Percentiles rank a stretch among this genome's conserved stretches.
Conservation (phyloP, 441 rosid genomes). For the Jatropha multifida region DNA sequence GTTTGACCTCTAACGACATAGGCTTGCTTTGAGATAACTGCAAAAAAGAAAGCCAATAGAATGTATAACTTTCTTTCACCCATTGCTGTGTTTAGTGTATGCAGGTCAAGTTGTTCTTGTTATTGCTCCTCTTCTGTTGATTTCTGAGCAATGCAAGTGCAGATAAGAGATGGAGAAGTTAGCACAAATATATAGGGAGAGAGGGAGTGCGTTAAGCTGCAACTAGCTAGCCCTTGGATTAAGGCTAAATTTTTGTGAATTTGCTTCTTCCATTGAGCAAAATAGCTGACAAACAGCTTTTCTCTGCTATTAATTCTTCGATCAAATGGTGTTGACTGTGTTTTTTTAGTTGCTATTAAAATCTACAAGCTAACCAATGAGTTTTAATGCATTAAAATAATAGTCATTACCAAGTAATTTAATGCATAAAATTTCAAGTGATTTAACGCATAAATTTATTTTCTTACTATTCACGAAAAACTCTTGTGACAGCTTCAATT, state of each 20-base stretch:
- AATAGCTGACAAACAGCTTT: slow-evolving; percentile 21
- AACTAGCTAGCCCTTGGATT: slow-evolving; percentile 21
- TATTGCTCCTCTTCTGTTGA: background rate
- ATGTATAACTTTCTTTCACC: slow-evolving; percentile 17
- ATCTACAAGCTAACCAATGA: background rate
- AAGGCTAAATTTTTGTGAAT: slow-evolving; percentile 29
- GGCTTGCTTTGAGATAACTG: slow-evolving; percentile 19
- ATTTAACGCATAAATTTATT: too few relatives aligned
- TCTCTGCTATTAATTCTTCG: slow-evolving; percentile 9
- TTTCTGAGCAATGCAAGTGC: background rate
- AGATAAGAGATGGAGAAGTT: background rate
- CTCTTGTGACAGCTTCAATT: too few relatives aligned
- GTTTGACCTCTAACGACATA: slow-evolving; percentile 19
- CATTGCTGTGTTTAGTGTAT: slow-evolving; percentile 12
- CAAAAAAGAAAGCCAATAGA: slow-evolving; percentile 24
- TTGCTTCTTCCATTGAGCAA: slow-evolving; percentile 15
- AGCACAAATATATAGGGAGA: background rate
- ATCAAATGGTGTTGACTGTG: background rate
- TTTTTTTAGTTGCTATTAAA: background rate
- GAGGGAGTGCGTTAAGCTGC: background rate
- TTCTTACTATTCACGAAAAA: too few relatives aligned
- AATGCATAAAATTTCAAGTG: too few relatives aligned
- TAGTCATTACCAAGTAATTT: too few relatives aligned
- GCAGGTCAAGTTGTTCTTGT: background rate
- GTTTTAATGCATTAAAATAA: too few relatives aligned